Evolutionary conservation across 305 asterid genomes (phyloP), one percentile per base, ranked within the genome.

Genomic region (Rubia occidens): DNA sequence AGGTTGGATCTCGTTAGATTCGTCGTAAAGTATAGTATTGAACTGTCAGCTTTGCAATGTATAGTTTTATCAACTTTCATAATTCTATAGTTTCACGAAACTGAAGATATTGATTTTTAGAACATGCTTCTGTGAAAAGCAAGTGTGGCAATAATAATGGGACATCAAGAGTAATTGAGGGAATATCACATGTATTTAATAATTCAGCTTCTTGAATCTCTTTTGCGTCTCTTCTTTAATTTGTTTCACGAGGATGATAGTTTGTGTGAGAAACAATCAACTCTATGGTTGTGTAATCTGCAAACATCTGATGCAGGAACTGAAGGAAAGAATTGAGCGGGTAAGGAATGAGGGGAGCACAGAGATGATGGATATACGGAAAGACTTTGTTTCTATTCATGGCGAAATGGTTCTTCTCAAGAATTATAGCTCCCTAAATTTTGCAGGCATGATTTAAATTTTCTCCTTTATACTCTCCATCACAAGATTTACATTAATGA

Each of bases 401-500:
- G 95, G 95, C 20, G 97, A 94, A 82, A 94, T 94, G 99, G 94
- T 94, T 82, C 96, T 94, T 73, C 89, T 91, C 0, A 85, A 94
- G 81, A 86, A 88, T 73, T 94, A 91, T 75, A 88, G 97, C 81
- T 89, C 97, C 75, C 85, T 94, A 65, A 94, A 94, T 81, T 91
- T 91, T 74, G 96, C 99, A 76, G 99, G 97, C 89, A 80, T 75
- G 96, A 90, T 89, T 5, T 11, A 5, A 3, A n/a, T 15, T 32
- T 21, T 11, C 51, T 40, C 51, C 18, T 58, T 10, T 15, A 17
- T 15, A 37, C 47, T 15, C 21, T 61, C 45, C 14, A 15, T 14
- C 1, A n/a, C 9, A 13, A n/a, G 72, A 47, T 66, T n/a, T 56
- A 35, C 21, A 20, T 14, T 6, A 42, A 55, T 39, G 20, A 20